These are phyloP conservation scores for Lachancea thermotolerans DNA, from an alignment of 805 yeast genomes.

Conservation along the genomic window DNA sequence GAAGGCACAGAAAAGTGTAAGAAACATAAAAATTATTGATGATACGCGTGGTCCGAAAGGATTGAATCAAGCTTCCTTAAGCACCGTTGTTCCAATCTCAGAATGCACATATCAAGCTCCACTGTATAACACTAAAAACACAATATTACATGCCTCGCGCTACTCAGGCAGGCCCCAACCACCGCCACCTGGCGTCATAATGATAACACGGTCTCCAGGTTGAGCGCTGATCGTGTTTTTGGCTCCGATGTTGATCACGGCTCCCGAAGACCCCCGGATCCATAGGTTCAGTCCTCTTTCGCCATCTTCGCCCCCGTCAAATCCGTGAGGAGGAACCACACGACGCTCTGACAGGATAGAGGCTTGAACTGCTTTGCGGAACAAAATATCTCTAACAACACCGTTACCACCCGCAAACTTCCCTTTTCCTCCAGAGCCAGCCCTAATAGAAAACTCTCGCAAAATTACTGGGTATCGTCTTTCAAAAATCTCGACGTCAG, in stretches of 20 bases:
- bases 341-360: constrained; percentile 85
- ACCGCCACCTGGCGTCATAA: constrained; percentile 83
- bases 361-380: constrained; percentile 61
- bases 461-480: constrained; percentile 79
- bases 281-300: constrained; percentile 59
- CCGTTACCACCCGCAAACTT: constrained; percentile 76
- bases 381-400: constrained; percentile 77
- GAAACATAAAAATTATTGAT: too few species aligned
- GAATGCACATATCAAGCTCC: too few species aligned
- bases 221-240: constrained; percentile 53
- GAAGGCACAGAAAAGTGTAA: too few species aligned
- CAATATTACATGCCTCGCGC: background rate
- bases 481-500: constrained; percentile 86
- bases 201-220: constrained; percentile 60
- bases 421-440: constrained; percentile 78
- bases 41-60: too few species aligned
- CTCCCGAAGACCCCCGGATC: constrained; percentile 34
- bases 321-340: constrained; percentile 77
- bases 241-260: constrained; percentile 54
- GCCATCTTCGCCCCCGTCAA: constrained; percentile 77
- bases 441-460: constrained; percentile 62
- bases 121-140: too few species aligned
- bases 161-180: constrained; percentile 51
- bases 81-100: too few species aligned
- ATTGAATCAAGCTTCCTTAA: too few species aligned